Base-by-base conservation (phyloP, 2,329 filamentous ascomycete species). In the Penicillium hesseltinei region DNA sequence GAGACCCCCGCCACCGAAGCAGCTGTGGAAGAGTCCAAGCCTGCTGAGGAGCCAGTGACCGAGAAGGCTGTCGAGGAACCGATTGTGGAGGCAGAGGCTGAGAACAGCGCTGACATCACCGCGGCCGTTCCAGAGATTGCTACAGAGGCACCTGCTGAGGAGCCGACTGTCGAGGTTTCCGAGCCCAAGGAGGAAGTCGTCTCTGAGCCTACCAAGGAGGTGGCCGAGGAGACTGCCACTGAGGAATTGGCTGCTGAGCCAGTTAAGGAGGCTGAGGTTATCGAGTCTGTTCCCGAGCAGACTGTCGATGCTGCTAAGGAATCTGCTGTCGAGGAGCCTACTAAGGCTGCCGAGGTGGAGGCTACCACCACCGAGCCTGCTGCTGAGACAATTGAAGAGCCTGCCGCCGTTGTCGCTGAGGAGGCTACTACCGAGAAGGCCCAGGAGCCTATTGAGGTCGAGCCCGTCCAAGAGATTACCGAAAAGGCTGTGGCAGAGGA, bases 21-120 rank as follows among this genome's bases (percentile, higher is more conserved):
- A n/a, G 21, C 11, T 2, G 33, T 39, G 17, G 47, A 50, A 29
- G 35, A 62, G 6, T 44, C 52, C 17, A 55, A 50, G 45, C 38
- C 45, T 11, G 23, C 13, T 2, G 52, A 54, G 19, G 56, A 55
- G 38, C 36, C 46, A n/a, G 46, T 56, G 19, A 19, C 33, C 7
- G 55, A 58, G 36, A 35, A 52, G 49, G 35, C 43, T 21, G 51
- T 45, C 11, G 42, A 59, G 23, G 50, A 53, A 19, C 51, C 63
- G 1, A 45, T 42, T 13, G 35, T 47, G 8, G 56, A 59, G 36
- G 38, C 51, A 8, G 39, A 46, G 38, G 35, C 52, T 19, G 53
- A 60, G 47, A 50, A 54, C 51, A 54, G 51, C 6, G 35, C 43
- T 10, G 51, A 54, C 23, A 31, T 19, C n/a, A 54, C 43, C 10